Conservation (phyloP, 257 asterid species). For the Thymus quinquecostatus region DNA sequence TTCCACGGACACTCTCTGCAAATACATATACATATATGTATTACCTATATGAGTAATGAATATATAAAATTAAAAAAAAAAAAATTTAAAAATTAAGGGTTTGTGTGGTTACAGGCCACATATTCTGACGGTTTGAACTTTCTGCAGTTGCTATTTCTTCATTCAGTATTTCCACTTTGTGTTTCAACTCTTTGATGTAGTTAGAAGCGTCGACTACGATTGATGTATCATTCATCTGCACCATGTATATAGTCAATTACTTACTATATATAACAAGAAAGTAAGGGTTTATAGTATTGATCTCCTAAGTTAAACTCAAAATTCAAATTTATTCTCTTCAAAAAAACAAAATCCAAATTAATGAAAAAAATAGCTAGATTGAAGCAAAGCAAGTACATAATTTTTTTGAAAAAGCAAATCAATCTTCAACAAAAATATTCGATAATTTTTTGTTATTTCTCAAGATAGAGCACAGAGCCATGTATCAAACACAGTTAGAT, state of each 20-base stretch:
- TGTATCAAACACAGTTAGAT: neutral
- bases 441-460: no score
- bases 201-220: constrained; percentile 79
- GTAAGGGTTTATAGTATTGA: neutral
- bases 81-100: no score
- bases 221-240: constrained; percentile 65
- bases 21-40: neutral
- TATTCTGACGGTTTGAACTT: constrained; percentile 41
- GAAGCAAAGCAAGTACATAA: no score
- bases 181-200: constrained; percentile 70
- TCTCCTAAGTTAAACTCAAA: neutral
- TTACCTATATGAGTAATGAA: no score
- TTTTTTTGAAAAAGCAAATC: no score
- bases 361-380: neutral
- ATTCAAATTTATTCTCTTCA: neutral
- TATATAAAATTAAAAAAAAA: neutral
- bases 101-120: constrained; percentile 50
- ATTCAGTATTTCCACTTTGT: constrained; percentile 70
- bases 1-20: constrained; percentile 76
- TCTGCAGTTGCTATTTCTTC: constrained; percentile 55
- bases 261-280: neutral
- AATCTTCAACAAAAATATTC: no score
- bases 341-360: no score
- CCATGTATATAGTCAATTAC: neutral
- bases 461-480: no score